Evolutionary conservation across 2,329 filamentous ascomycete genomes (phyloP), one percentile per base, ranked within the genome.

Genomic region (Diplodia mutila): DNA sequence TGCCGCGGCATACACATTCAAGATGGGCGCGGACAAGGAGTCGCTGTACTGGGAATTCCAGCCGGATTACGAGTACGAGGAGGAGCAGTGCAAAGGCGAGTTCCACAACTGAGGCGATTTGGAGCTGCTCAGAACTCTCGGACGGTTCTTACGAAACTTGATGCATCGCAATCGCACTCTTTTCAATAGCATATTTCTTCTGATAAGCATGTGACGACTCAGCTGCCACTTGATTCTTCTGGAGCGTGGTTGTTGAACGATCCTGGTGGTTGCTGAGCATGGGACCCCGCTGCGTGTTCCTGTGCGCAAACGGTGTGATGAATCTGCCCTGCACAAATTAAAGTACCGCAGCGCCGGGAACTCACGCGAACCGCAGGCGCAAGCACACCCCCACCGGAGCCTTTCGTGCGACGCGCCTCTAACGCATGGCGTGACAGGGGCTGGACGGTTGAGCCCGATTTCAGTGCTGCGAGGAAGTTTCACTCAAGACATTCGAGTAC

Each of bases 1-100:
- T 70, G 83, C 83, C 53, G 85, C 86, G 0, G 81, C 76, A 48
- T 87, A 83, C 71, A 86, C 85, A 9, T 86, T 84, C 71, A 80
- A 80, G 70, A 81, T 80, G 76, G 77, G 73, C 4, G 81, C 78
- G 69, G 83, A 85, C 70, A 75, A 82, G 1, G 83, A 86, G 61
- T 78, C 78, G 11, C 69, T 85, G 52, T 85, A 85, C 69, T 83
- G 80, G 73, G 84, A 85, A 71, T 84, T 84, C 32, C 83, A 85
- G 73, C 83, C 81, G 9, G 79, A 83, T 67, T 71, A 80, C 61
- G 77, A 81, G 66, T 82, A 73, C 54, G 77, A 79, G 69, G 71
- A 75, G 52, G 72, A 66, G 64, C 67, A 70, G 68, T 68, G 63
- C 37, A 61, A 61, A 9, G 67, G 67, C 34, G 67, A 46, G 21